Evolutionary conservation across 495 filamentous ascomycete species (phyloP).

Genomic region (Penicillium egyptiacum): DNA sequence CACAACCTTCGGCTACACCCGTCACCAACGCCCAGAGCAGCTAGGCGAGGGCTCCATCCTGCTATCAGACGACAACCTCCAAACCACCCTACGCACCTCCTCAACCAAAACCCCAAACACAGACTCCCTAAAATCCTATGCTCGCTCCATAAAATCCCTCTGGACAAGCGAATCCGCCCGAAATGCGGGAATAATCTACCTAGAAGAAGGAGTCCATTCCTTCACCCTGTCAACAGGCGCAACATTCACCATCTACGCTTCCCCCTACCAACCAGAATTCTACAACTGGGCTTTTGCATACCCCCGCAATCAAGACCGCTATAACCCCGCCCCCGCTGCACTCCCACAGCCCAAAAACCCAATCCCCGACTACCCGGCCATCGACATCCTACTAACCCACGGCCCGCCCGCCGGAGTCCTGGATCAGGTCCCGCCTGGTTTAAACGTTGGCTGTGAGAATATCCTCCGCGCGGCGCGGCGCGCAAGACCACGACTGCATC

Average conservation of each 20-base stretch:
- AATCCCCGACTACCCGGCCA: conserved; percentile 46
- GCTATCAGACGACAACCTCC: conserved; percentile 12
- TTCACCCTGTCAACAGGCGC: conserved; percentile 61
- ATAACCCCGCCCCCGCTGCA: conserved; percentile 39
- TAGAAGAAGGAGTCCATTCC: conserved; percentile 62
- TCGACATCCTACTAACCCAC: conserved; percentile 73
- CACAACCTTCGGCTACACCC: conserved; percentile 27
- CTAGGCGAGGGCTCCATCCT: conserved; percentile 14
- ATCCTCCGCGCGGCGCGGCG: conserved; percentile 45
- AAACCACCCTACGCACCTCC: conserved; percentile 9
- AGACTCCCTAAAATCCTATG: conserved; percentile 21
- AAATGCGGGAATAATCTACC: conserved; percentile 56
- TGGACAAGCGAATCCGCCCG: conserved; percentile 51
- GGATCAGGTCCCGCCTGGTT: conserved; percentile 43
- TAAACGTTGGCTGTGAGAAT: conserved; percentile 49
- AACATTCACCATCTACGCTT: conserved; percentile 63
- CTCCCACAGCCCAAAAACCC: conserved; percentile 38
- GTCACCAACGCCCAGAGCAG: conserved; percentile 33
- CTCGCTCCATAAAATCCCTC: conserved; percentile 36
- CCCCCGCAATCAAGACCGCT: conserved; percentile 51
- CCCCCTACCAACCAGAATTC: conserved; percentile 64
- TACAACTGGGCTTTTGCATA: conserved; percentile 65
- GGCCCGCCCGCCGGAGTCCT: conserved; percentile 63
- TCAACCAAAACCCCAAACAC: not conserved
- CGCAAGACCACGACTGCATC: conserved; percentile 52